phyloP scores from a whole-genome alignment of 768 basidiomycete genomes.

The Boletus patriciae region DNA sequence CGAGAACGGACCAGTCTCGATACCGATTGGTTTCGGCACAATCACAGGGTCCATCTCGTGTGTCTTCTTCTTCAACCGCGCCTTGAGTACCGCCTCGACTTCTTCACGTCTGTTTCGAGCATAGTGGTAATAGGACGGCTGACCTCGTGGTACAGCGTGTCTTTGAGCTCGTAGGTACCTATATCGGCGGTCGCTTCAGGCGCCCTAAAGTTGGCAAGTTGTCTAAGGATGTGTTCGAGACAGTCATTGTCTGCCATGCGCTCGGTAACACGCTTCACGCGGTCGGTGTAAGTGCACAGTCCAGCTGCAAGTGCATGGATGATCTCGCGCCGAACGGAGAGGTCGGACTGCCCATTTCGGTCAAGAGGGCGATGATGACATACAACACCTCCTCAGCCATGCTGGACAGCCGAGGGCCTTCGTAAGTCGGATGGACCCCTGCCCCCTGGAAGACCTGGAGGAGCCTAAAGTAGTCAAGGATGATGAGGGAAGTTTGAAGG shows the following conservation, averaged over 20 bases:
- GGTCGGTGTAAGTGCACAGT: slow-evolving; percentile 84
- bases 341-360: slow-evolving; percentile 74
- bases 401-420: slow-evolving; percentile 66
- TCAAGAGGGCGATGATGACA: slow-evolving; percentile 81
- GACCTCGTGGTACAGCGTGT: slow-evolving; percentile 83
- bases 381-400: slow-evolving; percentile 94
- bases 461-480: slow-evolving; percentile 89
- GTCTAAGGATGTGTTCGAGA: slow-evolving; percentile 74
- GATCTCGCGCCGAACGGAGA: slow-evolving; percentile 77
- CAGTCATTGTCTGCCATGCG: slow-evolving; percentile 79
- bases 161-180: slow-evolving; percentile 87
- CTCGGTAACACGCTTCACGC: slow-evolving; percentile 89
- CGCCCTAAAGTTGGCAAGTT: slow-evolving; percentile 78
- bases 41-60: slow-evolving; percentile 68
- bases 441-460: slow-evolving; percentile 74
- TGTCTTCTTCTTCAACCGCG: slow-evolving; percentile 63
- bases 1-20: slow-evolving; percentile 68
- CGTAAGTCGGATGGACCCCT: slow-evolving; percentile 56
- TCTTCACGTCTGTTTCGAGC: slow-evolving; percentile 91
- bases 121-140: slow-evolving; percentile 96
- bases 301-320: slow-evolving; percentile 89
- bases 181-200: slow-evolving; percentile 78
- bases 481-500: slow-evolving; percentile 79
- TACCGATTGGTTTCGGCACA: slow-evolving; percentile 67
- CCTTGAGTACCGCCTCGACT: slow-evolving; percentile 74